Conservation (phyloP, 2,329 filamentous ascomycete species). For the Diaporthe velutina region DNA sequence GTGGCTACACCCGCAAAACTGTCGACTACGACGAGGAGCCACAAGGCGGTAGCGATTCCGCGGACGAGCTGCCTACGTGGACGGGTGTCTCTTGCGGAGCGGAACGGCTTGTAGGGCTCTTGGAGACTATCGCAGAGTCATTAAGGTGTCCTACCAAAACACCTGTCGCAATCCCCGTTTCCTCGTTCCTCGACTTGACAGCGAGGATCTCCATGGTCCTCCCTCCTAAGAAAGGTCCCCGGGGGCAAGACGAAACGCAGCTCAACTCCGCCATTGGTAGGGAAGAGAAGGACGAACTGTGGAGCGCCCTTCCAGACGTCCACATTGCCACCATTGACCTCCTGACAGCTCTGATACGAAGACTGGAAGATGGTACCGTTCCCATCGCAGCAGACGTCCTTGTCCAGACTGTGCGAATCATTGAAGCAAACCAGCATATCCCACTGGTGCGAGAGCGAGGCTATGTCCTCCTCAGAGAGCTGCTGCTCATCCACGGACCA, state of each 20-base stretch:
- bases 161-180: slow-evolving; percentile 76
- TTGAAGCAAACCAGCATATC: slow-evolving; percentile 68
- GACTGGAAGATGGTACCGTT: slow-evolving; percentile 69
- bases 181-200: slow-evolving; percentile 75
- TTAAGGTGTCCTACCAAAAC: slow-evolving; percentile 74
- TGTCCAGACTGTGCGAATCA: slow-evolving; percentile 80
- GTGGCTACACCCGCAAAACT: slow-evolving; percentile 59
- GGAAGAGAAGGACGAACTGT: slow-evolving; percentile 86
- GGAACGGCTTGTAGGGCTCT: slow-evolving; percentile 75
- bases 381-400: slow-evolving; percentile 74
- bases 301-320: slow-evolving; percentile 78
- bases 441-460: slow-evolving; percentile 68
- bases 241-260: slow-evolving; percentile 65
- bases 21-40: slow-evolving; percentile 62
- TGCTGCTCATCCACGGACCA: slow-evolving; percentile 74
- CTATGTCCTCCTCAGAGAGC: slow-evolving; percentile 70
- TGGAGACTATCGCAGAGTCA: slow-evolving; percentile 74
- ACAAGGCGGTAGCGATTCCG: slow-evolving; percentile 58
- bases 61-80: slow-evolving; percentile 76
- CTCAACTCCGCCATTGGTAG: slow-evolving; percentile 80
- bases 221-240: slow-evolving; percentile 60
- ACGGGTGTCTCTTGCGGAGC: slow-evolving; percentile 79
- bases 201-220: slow-evolving; percentile 78
- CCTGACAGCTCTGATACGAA: slow-evolving; percentile 66
- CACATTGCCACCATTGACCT: slow-evolving; percentile 79